These are phyloP conservation scores for Metschnikowia corniflorae DNA, from an alignment of 805 yeast genomes.

Conservation along the genomic window DNA sequence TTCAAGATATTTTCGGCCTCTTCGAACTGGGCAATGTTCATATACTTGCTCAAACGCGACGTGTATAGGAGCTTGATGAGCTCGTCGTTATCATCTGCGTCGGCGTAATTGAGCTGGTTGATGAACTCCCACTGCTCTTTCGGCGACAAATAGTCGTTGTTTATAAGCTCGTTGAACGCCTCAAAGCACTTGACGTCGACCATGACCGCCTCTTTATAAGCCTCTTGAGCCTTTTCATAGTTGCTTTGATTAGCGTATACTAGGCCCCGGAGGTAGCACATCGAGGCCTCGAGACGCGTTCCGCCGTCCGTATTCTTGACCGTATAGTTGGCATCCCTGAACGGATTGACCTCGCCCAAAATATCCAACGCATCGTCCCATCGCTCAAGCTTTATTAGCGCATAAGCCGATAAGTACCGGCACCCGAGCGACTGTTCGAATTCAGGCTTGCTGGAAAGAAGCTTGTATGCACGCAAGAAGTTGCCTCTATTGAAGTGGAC, in stretches of 20 bases:
- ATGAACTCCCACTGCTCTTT: slow-evolving; percentile 83
- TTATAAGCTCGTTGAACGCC: slow-evolving; percentile 77
- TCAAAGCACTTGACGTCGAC: slow-evolving; percentile 92
- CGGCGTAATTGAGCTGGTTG: slow-evolving; percentile 60
- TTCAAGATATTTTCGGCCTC: slow-evolving; percentile 63
- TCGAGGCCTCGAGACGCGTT: slow-evolving; percentile 78
- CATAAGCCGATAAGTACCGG: slow-evolving; percentile 73
- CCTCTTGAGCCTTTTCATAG: slow-evolving; percentile 80
- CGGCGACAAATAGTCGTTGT: slow-evolving; percentile 74
- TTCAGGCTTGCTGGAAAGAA: slow-evolving; percentile 53
- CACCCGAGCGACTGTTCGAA: slow-evolving; percentile 67
- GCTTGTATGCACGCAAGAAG: slow-evolving; percentile 72
- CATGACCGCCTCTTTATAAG: slow-evolving; percentile 78
- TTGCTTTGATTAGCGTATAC: slow-evolving; percentile 80
- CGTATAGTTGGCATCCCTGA: slow-evolving; percentile 42
- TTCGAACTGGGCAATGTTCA: slow-evolving; percentile 52
- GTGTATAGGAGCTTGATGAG: slow-evolving; percentile 74
- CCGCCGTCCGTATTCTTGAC: slow-evolving; percentile 70
- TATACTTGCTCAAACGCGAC: slow-evolving; percentile 69
- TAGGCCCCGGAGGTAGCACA: slow-evolving; percentile 81
- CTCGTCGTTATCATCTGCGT: slow-evolving; percentile 76
- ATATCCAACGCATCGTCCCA: slow-evolving; percentile 89
- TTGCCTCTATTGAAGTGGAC: slow-evolving; percentile 75
- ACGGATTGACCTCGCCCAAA: slow-evolving; percentile 80
- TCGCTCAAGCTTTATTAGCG: slow-evolving; percentile 64